Conservation (phyloP, 352 stramenopile genomes). For the Phytophthora fragariae region DNA sequence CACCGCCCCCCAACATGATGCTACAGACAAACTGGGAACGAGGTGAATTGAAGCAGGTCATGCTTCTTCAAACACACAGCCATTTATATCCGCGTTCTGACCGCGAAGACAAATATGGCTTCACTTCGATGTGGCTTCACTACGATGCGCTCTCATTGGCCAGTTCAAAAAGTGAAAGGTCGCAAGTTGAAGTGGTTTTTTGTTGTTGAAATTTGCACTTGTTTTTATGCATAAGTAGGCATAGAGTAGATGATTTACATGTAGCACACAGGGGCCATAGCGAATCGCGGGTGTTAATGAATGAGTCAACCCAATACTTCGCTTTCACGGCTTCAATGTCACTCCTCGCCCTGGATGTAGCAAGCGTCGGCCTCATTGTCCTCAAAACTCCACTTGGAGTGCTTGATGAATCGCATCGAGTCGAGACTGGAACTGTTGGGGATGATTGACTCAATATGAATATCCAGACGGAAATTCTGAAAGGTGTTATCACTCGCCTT, state of each 20-base stretch:
- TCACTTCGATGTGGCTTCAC: too few relatives aligned
- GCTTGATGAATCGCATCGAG: background rate
- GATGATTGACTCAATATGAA: background rate
- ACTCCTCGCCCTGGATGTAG: background rate
- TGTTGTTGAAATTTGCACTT: too few relatives aligned
- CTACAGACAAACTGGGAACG: background rate
- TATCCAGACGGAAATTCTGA: background rate
- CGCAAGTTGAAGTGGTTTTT: too few relatives aligned
- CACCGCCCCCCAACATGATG: constrained; percentile 56
- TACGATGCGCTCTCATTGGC: too few relatives aligned
- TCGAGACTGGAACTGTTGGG: background rate
- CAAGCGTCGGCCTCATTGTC: background rate
- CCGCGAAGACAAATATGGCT: too few relatives aligned
- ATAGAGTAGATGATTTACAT: background rate
- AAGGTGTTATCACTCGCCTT: background rate
- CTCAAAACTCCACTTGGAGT: background rate
- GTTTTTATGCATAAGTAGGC: too few relatives aligned
- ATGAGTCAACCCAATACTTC: background rate
- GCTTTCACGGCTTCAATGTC: background rate
- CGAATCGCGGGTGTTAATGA: background rate
- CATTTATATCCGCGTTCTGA: background rate
- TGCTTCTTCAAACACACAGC: background rate
- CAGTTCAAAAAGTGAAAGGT: too few relatives aligned
- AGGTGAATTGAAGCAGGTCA: background rate
- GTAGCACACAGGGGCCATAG: background rate